Evolutionary conservation across 371 early-diverging fungal species (phyloP).

Genomic region (Lichtheimia corymbifera): DNA sequence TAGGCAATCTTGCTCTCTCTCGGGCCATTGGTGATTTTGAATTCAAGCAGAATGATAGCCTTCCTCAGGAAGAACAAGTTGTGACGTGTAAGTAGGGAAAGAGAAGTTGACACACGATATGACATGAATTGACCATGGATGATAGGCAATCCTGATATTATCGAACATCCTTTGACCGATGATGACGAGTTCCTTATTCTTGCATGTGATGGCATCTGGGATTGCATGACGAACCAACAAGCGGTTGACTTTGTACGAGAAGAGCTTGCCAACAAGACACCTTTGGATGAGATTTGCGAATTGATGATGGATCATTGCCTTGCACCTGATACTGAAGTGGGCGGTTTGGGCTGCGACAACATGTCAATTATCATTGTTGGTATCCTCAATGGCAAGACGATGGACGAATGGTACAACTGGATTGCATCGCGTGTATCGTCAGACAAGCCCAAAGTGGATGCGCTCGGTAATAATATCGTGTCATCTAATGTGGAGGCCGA

Average conservation of each 20-base stretch:
- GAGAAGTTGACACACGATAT: background rate
- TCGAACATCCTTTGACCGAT: slow-evolving; percentile 57
- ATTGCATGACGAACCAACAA: slow-evolving; percentile 91
- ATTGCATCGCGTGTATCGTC: slow-evolving; percentile 27
- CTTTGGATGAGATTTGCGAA: slow-evolving; percentile 80
- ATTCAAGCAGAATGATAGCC: slow-evolving; percentile 81
- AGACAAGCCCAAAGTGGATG: slow-evolving; percentile 26
- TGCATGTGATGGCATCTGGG: slow-evolving; percentile 99
- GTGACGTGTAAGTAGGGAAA: slow-evolving; percentile 68
- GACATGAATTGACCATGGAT: background rate
- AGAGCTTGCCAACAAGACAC: slow-evolving; percentile 56
- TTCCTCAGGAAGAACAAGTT: slow-evolving; percentile 85
- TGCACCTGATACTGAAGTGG: slow-evolving; percentile 81
- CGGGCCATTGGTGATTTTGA: slow-evolving; percentile 98
- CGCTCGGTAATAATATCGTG: slow-evolving; percentile 19
- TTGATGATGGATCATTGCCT: slow-evolving; percentile 88
- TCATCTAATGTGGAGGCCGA: slow-evolving; percentile 1
- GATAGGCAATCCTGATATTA: slow-evolving; percentile 81
- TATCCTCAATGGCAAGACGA: slow-evolving; percentile 75
- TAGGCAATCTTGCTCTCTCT: slow-evolving; percentile 91
- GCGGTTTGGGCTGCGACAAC: slow-evolving; percentile 97
- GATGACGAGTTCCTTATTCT: slow-evolving; percentile 92
- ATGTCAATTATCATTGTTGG: slow-evolving; percentile 96
- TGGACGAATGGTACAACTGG: slow-evolving; percentile 74
- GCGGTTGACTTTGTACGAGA: slow-evolving; percentile 82